Evolutionary conservation across 495 filamentous ascomycete species (phyloP), one percentile per base, ranked within the genome.

Genomic region (Aspergillus baeticus): DNA sequence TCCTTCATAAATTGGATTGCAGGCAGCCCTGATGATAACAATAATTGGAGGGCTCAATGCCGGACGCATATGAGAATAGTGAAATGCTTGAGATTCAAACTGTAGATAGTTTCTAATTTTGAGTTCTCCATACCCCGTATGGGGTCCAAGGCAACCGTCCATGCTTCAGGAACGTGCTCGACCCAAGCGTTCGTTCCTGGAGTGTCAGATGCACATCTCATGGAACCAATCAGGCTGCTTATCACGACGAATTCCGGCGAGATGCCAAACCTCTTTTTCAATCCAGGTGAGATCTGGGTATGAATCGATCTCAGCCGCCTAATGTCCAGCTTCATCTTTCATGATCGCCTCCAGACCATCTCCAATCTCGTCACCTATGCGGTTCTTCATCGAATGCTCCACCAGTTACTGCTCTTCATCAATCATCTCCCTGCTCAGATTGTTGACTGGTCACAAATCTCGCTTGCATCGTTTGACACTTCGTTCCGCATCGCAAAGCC

Each of bases 371-470:
- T 43, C 14, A 43, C 14, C 42, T 31, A 10, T 23, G 26, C 42
- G 21, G 29, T 45, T 23, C 42, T 22, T 29, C 21, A 6, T 14
- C 20, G 21, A 45, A 15, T 11, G 11, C 42, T 33, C 23, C 45
- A 22, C 45, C 2, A 22, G 29, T 34, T 15, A 14, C 0, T 6
- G 17, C 29, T 53, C 35, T 14, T 38, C 35, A 37, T 51, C 14
- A 17, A 38, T 4, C 20, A 41, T 45, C 42, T 45, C 13, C 1
- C 26, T 45, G 20, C 42, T 7, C 20, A 29, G 37, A 41, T 15
- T 44, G 1, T 41, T 29, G 53, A 55, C 48, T 31, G 18, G 41
- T 55, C 44, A 55, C 20, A 55, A 49, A 38, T 14, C 20, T 39
- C 39, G 5, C 13, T 13, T 23, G 23, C 14, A 18, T 21, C 17